Percentiles rank a stretch among this genome's conserved stretches.
Conservation (phyloP, 208 protist genomes). For the Wallacemonas sp. region DNA sequence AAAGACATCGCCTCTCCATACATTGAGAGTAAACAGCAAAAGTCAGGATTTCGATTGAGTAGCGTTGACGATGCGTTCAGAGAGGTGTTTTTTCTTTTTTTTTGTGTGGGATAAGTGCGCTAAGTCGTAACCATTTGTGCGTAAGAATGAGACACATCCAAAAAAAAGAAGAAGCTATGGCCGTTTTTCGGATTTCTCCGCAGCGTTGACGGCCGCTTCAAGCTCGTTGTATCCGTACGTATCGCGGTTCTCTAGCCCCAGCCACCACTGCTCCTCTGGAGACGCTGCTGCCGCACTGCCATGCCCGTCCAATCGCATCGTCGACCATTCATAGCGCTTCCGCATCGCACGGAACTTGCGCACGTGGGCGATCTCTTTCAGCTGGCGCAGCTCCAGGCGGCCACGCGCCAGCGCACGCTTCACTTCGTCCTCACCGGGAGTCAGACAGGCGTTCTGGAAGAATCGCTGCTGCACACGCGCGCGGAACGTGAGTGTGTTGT, state of each 20-base stretch:
- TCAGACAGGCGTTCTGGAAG: conserved; percentile 33
- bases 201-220: conserved; percentile 10
- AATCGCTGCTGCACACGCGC: conserved; percentile 62
- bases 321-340: conserved; percentile 68
- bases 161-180: too few relatives aligned
- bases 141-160: too few relatives aligned
- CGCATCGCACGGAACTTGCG: conserved; percentile 69
- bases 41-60: too few relatives aligned
- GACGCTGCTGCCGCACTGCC: conserved; percentile 19
- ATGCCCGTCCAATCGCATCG: conserved; percentile 28
- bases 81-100: too few relatives aligned
- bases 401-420: conserved; percentile 62
- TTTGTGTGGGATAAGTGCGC: too few relatives aligned
- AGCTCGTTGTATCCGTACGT: conserved; percentile 42
- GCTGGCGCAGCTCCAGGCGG: conserved; percentile 45
- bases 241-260: conserved; percentile 54
- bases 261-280: conserved; percentile 28
- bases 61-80: too few relatives aligned
- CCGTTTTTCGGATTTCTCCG: too few relatives aligned
- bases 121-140: too few relatives aligned
- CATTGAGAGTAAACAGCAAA: too few relatives aligned
- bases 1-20: too few relatives aligned
- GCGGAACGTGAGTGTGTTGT: conserved; percentile 33
- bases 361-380: conserved; percentile 54
- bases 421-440: conserved; percentile 42